phyloP scores from a whole-genome alignment of 768 basidiomycete species.

The Boletus patriciae region DNA sequence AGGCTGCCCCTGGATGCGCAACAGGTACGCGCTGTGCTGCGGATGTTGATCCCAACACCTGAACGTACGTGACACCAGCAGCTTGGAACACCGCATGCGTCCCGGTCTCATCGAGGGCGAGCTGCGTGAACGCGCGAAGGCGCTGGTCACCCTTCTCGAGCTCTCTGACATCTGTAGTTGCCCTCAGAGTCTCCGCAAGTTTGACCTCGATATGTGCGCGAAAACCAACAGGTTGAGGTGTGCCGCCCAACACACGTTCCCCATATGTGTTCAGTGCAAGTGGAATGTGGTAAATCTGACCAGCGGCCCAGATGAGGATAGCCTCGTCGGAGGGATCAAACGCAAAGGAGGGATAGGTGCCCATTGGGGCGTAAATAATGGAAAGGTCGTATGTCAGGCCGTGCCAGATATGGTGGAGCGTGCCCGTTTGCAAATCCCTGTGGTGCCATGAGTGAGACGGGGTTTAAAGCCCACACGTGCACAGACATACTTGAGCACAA shows the following conservation, averaged over 20 bases:
- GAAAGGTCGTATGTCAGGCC: constrained; percentile 70
- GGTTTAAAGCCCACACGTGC: background rate
- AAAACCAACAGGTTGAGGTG: constrained; percentile 55
- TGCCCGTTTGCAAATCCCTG: constrained; percentile 68
- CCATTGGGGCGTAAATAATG: constrained; percentile 69
- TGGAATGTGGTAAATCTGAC: constrained; percentile 65
- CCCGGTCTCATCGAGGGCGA: constrained; percentile 57
- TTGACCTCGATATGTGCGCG: constrained; percentile 61
- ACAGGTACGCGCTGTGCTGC: constrained; percentile 46
- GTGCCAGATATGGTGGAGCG: constrained; percentile 63
- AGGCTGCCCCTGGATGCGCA: constrained; percentile 47
- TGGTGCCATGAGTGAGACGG: constrained; percentile 4
- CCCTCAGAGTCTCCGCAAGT: constrained; percentile 57
- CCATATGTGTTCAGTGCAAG: constrained; percentile 39
- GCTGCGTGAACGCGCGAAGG: constrained; percentile 61
- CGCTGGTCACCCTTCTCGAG: constrained; percentile 57
- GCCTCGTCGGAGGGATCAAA: constrained; percentile 40
- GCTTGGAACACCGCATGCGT: constrained; percentile 61
- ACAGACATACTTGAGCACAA: constrained; percentile 62
- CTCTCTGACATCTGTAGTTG: constrained; percentile 49
- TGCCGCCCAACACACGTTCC: constrained; percentile 45
- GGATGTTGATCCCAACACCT: constrained; percentile 26
- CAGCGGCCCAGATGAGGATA: constrained; percentile 73
- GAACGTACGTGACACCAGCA: constrained; percentile 45
- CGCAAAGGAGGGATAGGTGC: constrained; percentile 75